A percentile compares a stretch with the other conserved stretches of the same genome.
Evolutionary conservation across 129 eudicot genomes (phyloP).

Genomic region (Silybum marianum): DNA sequence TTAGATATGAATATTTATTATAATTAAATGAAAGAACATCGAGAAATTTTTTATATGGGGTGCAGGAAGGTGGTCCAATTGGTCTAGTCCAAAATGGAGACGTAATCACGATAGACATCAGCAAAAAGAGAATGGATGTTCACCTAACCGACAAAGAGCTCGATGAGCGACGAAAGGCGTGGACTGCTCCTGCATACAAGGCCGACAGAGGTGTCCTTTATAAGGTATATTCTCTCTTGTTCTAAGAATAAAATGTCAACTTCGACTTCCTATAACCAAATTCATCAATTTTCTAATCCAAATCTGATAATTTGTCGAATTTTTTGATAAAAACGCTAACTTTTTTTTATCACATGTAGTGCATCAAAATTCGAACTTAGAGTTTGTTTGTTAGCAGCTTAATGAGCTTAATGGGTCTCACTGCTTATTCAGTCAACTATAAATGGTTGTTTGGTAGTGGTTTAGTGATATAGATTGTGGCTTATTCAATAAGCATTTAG

Average conservation of each 20-base stretch:
- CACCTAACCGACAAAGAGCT: conserved; percentile 65
- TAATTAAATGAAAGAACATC: not conserved
- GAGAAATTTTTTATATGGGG: not conserved
- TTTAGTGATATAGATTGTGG: too few species aligned
- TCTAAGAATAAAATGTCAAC: not conserved
- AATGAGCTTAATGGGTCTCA: too few species aligned
- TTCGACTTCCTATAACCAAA: not conserved
- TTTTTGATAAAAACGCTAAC: not conserved
- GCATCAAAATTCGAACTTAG: not conserved
- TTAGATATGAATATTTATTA: not conserved
- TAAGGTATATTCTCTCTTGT: conserved; percentile 51
- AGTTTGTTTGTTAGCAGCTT: not conserved
- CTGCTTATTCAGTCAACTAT: too few species aligned
- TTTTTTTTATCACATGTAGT: too few species aligned
- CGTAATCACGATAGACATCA: conserved; percentile 71
- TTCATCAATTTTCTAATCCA: not conserved
- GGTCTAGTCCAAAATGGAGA: conserved; percentile 86
- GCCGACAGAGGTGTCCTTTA: conserved; percentile 88
- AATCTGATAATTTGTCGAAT: not conserved
- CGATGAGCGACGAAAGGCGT: conserved; percentile 69
- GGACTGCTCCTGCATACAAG: conserved; percentile 77
- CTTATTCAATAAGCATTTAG: too few species aligned
- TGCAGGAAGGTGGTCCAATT: conserved; percentile 97
- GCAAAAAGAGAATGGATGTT: conserved; percentile 82
- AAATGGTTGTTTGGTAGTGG: too few species aligned